Evolutionary conservation across 257 asterid species (phyloP).

Genomic region (Handroanthus guayacan): DNA sequence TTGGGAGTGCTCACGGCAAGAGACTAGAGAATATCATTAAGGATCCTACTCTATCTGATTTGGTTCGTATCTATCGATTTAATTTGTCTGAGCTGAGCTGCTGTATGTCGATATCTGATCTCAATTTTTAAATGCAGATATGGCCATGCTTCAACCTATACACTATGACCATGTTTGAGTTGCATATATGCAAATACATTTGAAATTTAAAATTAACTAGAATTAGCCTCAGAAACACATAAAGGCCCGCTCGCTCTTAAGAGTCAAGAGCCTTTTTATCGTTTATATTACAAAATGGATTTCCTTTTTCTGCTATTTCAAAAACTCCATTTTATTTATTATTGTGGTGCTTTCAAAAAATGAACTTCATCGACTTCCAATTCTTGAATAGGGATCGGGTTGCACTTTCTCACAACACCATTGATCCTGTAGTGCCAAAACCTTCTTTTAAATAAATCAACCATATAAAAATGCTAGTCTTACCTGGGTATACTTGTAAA

Average conservation of each 20-base stretch:
- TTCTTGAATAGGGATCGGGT: no score
- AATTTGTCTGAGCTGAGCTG: not conserved
- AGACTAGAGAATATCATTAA: constrained; percentile 67
- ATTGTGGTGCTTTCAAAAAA: no score
- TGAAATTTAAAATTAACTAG: not conserved
- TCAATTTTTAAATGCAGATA: constrained; percentile 7
- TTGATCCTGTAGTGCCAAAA: not conserved
- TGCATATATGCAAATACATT: not conserved
- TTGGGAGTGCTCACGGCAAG: constrained; percentile 88
- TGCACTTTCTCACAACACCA: no score
- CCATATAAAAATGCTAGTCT: not conserved
- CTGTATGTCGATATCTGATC: not conserved
- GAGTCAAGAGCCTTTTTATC: no score
- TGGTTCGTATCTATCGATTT: constrained; percentile 57
- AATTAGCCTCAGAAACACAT: not conserved
- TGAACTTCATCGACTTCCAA: no score
- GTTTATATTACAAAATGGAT: no score
- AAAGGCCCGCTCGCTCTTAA: no score
- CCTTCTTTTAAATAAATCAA: constrained; percentile 2
- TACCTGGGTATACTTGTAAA: not conserved
- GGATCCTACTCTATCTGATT: constrained; percentile 63
- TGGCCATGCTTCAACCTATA: not conserved
- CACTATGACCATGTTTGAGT: not conserved
- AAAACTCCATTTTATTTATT: no score
- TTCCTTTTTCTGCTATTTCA: no score